These are phyloP conservation scores for Agrocybe praecox DNA, from an alignment of 768 basidiomycete species.

Conservation along the genomic window DNA sequence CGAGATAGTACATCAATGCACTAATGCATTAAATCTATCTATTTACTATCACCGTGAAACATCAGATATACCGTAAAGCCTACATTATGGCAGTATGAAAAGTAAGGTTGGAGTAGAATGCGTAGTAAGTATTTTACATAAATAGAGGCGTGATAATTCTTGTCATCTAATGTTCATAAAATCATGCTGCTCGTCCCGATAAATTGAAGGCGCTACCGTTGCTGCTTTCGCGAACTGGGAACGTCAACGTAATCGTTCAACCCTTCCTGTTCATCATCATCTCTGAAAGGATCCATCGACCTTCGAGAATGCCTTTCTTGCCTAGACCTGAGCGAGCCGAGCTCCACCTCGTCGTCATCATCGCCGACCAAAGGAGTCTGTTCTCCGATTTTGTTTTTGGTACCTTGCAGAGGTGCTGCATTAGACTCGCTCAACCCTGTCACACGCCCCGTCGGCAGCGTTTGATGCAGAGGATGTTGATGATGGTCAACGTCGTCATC, in stretches of 20 bases:
- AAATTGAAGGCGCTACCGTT: conserved; percentile 3
- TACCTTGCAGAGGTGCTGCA: not conserved
- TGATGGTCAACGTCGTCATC: conserved; percentile 44
- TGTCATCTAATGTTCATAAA: not conserved
- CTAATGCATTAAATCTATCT: not conserved
- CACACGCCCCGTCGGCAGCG: conserved; percentile 7
- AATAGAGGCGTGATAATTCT: conserved; percentile 5
- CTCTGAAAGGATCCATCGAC: conserved; percentile 31
- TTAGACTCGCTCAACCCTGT: not conserved
- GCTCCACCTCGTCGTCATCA: conserved; percentile 13
- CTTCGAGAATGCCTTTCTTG: conserved; percentile 16
- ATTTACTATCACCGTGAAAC: too few relatives aligned
- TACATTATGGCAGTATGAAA: not conserved
- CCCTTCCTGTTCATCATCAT: conserved; percentile 21
- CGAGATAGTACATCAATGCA: not conserved
- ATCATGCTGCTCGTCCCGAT: not conserved
- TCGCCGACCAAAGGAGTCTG: conserved; percentile 19
- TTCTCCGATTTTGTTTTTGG: conserved; percentile 10
- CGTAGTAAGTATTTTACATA: conserved; percentile 2
- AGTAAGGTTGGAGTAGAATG: not conserved
- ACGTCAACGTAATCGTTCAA: conserved; percentile 3
- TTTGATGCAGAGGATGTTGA: conserved; percentile 37
- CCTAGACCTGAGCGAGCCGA: conserved; percentile 3
- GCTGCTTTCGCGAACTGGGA: not conserved
- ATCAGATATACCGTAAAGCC: not conserved